Base-by-base conservation (phyloP, 345 rosid genomes). In the Pistacia integerrima region DNA sequence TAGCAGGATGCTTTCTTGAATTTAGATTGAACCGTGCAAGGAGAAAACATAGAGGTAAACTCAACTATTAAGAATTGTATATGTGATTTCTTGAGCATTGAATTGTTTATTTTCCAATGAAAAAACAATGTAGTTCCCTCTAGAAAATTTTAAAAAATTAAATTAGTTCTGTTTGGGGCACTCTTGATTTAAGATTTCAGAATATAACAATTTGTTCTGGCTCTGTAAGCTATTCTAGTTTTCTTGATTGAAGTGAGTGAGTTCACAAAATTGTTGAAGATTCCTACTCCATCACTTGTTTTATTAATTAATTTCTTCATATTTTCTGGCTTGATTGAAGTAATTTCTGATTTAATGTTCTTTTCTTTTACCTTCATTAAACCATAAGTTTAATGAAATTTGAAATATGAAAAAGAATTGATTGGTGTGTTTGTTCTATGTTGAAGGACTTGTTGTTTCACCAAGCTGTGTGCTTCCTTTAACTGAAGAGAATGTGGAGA, bases 401-500 rank as follows among this genome's bases (percentile, higher is more conserved):
- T 58, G 11, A n/a, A 28, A 28, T 33, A 16, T 2, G 72, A 28
- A 5, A 17, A 58, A 38, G 14, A 18, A 55, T 18, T 55, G 60
- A 63, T n/a, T 82, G 25, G 67, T 33, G 72, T 70, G 57, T 20
- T 70, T 75, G 30, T 52, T 67, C 11, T 41, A 63, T 38, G 62
- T 67, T 55, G 54, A 72, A 87, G 92, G 93, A 28, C 59, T 80
- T 52, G 76, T 89, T 52, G 84, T 85, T 67, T 85, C 88, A 7
- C 97, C 94, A n/a, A 83, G 84, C 35, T 87, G 93, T 69, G 92
- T 85, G 16, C 84, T 93, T 76, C 93, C 98, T 1, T 74, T 95
- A 44, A 95, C 98, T 12, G 99, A 93, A 67, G 98, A 95, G 70
- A 95, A 88, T 69, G 99, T 95, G 70, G 99, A 95, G 91, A 92